A percentile compares a stretch with the other conserved stretches of the same genome.
Evolutionary conservation across 2,329 filamentous ascomycete genomes (phyloP).

Genomic region (Triangularia setosa): DNA sequence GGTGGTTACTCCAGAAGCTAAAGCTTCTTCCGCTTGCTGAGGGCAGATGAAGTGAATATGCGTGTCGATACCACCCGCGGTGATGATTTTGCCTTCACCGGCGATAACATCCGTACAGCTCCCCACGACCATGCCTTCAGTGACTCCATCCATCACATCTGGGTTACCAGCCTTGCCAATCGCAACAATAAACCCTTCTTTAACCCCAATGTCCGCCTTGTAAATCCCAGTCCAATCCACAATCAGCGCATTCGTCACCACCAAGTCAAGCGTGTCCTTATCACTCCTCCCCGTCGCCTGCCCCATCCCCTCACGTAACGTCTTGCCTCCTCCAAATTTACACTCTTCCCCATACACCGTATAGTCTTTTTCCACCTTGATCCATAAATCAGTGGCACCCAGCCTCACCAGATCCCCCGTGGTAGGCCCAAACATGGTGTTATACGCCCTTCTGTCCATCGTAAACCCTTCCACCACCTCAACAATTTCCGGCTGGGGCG

Average conservation of each 20-base stretch:
- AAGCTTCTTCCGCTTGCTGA: conserved; percentile 79
- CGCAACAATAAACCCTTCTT: conserved; percentile 76
- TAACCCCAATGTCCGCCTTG: conserved; percentile 95
- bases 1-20: conserved; percentile 84
- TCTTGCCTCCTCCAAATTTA: conserved; percentile 92
- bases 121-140: conserved; percentile 74
- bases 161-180: conserved; percentile 96
- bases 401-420: conserved; percentile 80
- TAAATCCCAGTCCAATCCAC: conserved; percentile 91
- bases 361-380: conserved; percentile 81
- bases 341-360: conserved; percentile 90
- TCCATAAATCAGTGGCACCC: conserved; percentile 82
- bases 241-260: conserved; percentile 85
- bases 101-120: conserved; percentile 89
- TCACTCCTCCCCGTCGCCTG: conserved; percentile 77
- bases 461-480: conserved; percentile 56
- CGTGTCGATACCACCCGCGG: conserved; percentile 82
- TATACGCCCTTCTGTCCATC: conserved; percentile 76
- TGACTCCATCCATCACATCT: conserved; percentile 91
- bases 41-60: conserved; percentile 96
- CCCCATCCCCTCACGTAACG: conserved; percentile 90
- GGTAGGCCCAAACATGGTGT: conserved; percentile 88
- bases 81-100: conserved; percentile 85
- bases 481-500: conserved; percentile 60
- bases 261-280: conserved; percentile 71